Conservation (phyloP, 305 asterid species). For the Solanum hybrid region DNA sequence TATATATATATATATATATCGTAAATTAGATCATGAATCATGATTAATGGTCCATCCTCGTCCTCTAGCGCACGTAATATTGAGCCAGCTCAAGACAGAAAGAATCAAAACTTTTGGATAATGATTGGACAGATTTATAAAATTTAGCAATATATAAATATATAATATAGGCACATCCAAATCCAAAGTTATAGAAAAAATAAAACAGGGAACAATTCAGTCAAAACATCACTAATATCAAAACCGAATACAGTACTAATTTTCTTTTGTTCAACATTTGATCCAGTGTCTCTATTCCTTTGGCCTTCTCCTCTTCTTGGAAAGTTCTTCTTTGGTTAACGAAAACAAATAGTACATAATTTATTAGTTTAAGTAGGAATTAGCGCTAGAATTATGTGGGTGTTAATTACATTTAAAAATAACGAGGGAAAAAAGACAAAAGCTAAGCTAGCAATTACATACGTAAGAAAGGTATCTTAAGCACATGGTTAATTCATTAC, state of each 20-base stretch:
- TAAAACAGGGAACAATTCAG: conserved; percentile 5
- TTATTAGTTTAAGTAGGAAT: not conserved
- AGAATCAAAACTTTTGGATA: conserved; percentile 2
- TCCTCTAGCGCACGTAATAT: not conserved
- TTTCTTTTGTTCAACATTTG: conserved; percentile 18
- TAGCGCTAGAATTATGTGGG: not conserved
- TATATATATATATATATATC: too few species aligned
- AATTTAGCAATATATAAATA: not conserved
- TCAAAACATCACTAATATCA: conserved; percentile 5
- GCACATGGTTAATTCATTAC: conserved; percentile 30
- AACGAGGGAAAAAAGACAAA: not conserved
- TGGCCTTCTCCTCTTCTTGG: conserved; percentile 30
- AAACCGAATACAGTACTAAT: conserved; percentile 6
- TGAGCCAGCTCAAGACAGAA: not conserved
- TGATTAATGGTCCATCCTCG: not conserved
- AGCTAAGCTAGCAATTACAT: not conserved
- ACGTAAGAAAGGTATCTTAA: conserved; percentile 19
- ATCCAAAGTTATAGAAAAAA: not conserved
- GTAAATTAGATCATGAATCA: not conserved
- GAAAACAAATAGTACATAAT: not conserved
- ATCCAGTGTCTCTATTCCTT: conserved; percentile 34
- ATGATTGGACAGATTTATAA: conserved; percentile 26
- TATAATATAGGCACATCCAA: not conserved
- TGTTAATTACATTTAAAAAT: not conserved
- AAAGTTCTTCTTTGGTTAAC: conserved; percentile 7